Evolutionary conservation across 2,329 filamentous ascomycete species (phyloP).

Genomic region (Colletotrichum siamense): DNA sequence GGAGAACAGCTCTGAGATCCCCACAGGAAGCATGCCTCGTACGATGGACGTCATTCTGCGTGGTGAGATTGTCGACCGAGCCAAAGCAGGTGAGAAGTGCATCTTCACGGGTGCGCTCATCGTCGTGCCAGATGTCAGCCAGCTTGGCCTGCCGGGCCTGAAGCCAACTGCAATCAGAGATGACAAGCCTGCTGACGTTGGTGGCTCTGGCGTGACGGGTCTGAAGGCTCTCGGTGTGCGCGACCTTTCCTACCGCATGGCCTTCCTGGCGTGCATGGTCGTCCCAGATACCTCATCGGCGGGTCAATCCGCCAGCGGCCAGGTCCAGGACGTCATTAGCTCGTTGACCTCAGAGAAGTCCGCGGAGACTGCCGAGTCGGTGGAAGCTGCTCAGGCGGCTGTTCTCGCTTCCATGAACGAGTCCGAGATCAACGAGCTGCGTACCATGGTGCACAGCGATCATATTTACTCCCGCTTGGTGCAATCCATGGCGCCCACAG

Average conservation of each 20-base stretch:
- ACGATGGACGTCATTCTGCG: constrained; percentile 97
- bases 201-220: constrained; percentile 84
- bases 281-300: constrained; percentile 84
- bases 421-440: constrained; percentile 88
- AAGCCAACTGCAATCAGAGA: constrained; percentile 85
- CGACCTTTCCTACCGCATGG: constrained; percentile 92
- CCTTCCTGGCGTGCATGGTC: constrained; percentile 97
- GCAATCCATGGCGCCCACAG: constrained; percentile 93
- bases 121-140: constrained; percentile 95
- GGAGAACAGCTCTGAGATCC: constrained; percentile 98
- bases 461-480: constrained; percentile 95
- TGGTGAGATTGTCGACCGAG: constrained; percentile 96
- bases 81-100: constrained; percentile 97
- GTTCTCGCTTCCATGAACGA: constrained; percentile 86
- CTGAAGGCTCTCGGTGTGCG: constrained; percentile 93
- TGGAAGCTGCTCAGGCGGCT: constrained; percentile 87
- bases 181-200: constrained; percentile 78
- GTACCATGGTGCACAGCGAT: constrained; percentile 91
- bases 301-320: constrained; percentile 76
- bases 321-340: constrained; percentile 83
- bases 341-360: constrained; percentile 70
- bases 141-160: constrained; percentile 87
- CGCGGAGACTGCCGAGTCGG: constrained; percentile 56
- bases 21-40: constrained; percentile 96
- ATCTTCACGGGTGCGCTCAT: constrained; percentile 97